Evolutionary conservation across 257 asterid species (phyloP).

Genomic region (Fraxinus quadrangulata): DNA sequence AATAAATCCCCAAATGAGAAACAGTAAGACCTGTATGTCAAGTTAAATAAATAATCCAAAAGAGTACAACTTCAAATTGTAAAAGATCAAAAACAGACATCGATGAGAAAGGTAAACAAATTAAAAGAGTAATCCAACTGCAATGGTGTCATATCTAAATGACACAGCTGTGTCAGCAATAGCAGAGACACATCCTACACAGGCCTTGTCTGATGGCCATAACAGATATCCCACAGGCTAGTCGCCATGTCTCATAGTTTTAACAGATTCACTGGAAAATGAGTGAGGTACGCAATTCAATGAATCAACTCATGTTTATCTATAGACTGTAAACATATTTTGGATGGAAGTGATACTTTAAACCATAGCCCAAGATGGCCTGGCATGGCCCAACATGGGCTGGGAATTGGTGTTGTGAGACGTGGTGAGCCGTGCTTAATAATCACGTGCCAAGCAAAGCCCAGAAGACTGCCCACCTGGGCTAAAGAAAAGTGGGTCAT

Average conservation of each 20-base stretch:
- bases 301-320: neutral
- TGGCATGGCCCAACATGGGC: neutral
- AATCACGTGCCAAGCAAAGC: neutral
- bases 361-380: neutral
- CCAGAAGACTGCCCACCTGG: neutral
- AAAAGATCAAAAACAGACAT: neutral
- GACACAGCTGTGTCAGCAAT: neutral
- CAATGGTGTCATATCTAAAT: neutral
- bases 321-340: neutral
- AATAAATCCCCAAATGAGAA: slow-evolving; percentile 76
- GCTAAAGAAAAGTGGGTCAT: neutral
- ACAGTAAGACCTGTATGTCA: slow-evolving; percentile 70
- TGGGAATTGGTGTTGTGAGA: neutral
- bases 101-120: neutral
- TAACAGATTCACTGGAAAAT: neutral
- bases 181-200: neutral
- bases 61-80: neutral
- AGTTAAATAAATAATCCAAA: slow-evolving; percentile 17
- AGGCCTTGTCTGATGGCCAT: neutral
- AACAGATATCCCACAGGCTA: neutral
- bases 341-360: neutral
- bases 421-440: neutral
- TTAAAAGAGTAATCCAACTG: neutral
- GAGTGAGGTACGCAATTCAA: neutral
- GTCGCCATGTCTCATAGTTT: neutral